These are phyloP conservation scores for Suillus discolor DNA, from an alignment of 768 basidiomycete genomes.

Conservation along the genomic window DNA sequence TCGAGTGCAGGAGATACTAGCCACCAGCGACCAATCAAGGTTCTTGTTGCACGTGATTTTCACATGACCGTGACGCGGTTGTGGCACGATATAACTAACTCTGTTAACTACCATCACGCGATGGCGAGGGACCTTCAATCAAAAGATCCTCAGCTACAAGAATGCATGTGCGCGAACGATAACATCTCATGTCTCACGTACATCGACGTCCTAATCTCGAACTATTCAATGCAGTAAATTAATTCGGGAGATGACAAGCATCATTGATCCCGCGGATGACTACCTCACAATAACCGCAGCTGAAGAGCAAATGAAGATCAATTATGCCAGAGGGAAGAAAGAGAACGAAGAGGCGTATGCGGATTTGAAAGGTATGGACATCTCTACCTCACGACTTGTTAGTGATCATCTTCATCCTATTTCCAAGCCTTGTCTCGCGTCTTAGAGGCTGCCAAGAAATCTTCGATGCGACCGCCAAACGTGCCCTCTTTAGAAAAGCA, in stretches of 20 bases:
- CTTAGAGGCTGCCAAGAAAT: conserved; percentile 69
- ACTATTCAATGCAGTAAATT: conserved; percentile 49
- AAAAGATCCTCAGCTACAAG: conserved; percentile 33
- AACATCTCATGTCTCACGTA: not conserved
- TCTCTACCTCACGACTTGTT: not conserved
- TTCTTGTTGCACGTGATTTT: conserved; percentile 8
- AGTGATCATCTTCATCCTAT: conserved; percentile 9
- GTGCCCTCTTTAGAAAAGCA: conserved; percentile 72
- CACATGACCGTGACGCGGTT: conserved; percentile 7
- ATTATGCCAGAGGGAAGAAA: conserved; percentile 59
- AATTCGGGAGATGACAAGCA: conserved; percentile 67
- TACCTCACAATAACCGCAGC: conserved; percentile 74
- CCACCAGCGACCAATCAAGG: too few relatives aligned
- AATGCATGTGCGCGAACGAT: conserved; percentile 32
- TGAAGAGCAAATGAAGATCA: conserved; percentile 66
- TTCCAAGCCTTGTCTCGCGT: conserved; percentile 59
- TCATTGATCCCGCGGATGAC: conserved; percentile 81
- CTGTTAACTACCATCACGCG: not conserved
- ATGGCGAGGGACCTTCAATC: conserved; percentile 34
- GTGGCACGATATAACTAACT: not conserved
- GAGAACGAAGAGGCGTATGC: conserved; percentile 69
- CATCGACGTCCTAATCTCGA: not conserved
- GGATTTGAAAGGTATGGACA: conserved; percentile 58
- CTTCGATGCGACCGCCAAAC: conserved; percentile 67
- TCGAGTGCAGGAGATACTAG: not conserved